These are phyloP conservation scores for Eucalyptus albens DNA, from an alignment of 345 rosid genomes.

Conservation along the genomic window DNA sequence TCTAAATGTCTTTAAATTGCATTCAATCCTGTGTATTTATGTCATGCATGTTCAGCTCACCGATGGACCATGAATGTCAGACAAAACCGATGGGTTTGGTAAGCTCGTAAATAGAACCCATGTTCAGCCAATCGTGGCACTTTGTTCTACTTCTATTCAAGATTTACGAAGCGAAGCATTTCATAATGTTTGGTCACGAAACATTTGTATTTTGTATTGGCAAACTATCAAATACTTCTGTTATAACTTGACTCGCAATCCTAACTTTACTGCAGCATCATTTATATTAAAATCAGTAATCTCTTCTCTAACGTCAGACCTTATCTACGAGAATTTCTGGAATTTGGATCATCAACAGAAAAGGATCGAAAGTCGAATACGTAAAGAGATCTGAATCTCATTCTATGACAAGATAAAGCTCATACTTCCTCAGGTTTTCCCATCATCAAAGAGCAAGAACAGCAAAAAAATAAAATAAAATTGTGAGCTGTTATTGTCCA, in stretches of 20 bases:
- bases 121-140: neutral
- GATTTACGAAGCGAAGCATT: neutral
- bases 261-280: too few species aligned
- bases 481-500: neutral
- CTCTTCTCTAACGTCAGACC: neutral
- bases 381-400: neutral
- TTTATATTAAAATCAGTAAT: too few species aligned
- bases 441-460: neutral
- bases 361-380: neutral
- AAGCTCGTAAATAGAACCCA: neutral
- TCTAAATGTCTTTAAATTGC: neutral
- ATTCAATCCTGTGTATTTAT: neutral
- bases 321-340: neutral
- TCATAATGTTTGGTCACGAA: neutral
- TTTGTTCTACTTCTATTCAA: neutral
- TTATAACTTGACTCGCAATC: neutral
- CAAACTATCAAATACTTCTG: neutral
- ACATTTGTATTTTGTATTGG: neutral
- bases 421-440: neutral
- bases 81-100: neutral
- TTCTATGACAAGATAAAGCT: neutral
- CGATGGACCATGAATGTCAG: neutral
- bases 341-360: neutral
- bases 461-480: too few species aligned
- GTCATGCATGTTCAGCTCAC: neutral